These are phyloP conservation scores for Parasitella parasitica DNA, from an alignment of 371 early-diverging fungal genomes.

Conservation along the genomic window DNA sequence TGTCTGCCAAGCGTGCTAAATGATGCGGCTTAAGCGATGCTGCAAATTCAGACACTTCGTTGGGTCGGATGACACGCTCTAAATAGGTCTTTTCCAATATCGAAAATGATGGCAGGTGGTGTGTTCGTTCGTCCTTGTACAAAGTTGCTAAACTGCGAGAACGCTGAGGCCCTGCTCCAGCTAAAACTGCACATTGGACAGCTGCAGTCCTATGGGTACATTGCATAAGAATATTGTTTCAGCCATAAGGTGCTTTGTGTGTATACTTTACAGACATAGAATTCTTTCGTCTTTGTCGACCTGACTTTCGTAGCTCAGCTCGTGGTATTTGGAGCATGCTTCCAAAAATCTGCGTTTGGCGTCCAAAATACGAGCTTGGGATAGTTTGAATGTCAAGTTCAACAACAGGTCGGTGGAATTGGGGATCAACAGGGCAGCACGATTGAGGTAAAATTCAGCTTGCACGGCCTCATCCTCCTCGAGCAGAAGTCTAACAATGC, in stretches of 20 bases:
- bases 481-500: slow-evolving; percentile 78
- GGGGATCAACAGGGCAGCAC: slow-evolving; percentile 72
- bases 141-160: slow-evolving; percentile 85
- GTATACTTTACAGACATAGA: slow-evolving; percentile 58
- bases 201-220: slow-evolving; percentile 59
- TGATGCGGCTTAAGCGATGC: slow-evolving; percentile 80
- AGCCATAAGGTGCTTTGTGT: too few relatives aligned
- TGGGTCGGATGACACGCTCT: slow-evolving; percentile 76
- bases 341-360: slow-evolving; percentile 85
- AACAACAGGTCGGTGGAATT: slow-evolving; percentile 53
- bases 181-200: slow-evolving; percentile 84
- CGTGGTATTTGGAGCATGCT: slow-evolving; percentile 83
- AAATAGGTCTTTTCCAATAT: slow-evolving; percentile 91
- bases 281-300: slow-evolving; percentile 68
- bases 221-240: too few relatives aligned
- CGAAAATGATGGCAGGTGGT: slow-evolving; percentile 61
- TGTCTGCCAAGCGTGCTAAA: slow-evolving; percentile 63
- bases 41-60: slow-evolving; percentile 80
- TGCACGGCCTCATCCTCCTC: slow-evolving; percentile 83
- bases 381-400: slow-evolving; percentile 64
- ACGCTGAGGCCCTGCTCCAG: slow-evolving; percentile 90
- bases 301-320: slow-evolving; percentile 71
- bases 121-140: slow-evolving; percentile 90
- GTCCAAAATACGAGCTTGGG: slow-evolving; percentile 86
- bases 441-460: slow-evolving; percentile 82